phyloP scores from a whole-genome alignment of 2,329 filamentous ascomycete species.

The Ceratocystis huliohia region DNA sequence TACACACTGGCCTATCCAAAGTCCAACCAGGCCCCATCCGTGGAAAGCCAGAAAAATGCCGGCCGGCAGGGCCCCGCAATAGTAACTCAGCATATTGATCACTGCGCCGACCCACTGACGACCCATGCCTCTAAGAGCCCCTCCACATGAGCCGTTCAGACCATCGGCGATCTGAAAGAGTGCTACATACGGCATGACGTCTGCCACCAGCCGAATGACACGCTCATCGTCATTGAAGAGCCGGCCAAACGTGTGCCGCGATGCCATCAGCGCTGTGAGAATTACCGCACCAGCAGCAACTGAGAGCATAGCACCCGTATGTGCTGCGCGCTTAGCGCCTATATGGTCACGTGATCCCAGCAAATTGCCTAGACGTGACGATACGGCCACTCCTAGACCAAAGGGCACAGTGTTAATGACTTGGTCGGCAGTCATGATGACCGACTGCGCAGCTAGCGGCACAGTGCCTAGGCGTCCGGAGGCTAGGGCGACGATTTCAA shows the following conservation, averaged over 20 bases:
- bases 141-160: conserved; percentile 72
- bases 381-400: conserved; percentile 70
- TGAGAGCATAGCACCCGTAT: conserved; percentile 61
- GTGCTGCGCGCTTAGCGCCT: conserved; percentile 59
- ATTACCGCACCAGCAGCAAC: conserved; percentile 56
- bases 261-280: conserved; percentile 54
- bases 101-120: conserved; percentile 71
- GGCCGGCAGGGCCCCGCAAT: conserved; percentile 65
- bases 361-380: conserved; percentile 65
- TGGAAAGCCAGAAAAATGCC: conserved; percentile 78
- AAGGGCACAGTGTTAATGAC: conserved; percentile 79
- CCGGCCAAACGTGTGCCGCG: conserved; percentile 58
- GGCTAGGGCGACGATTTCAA: conserved; percentile 76
- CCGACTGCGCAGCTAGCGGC: conserved; percentile 67
- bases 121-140: conserved; percentile 70
- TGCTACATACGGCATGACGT: conserved; percentile 75
- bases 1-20: conserved; percentile 77
- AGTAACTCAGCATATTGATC: conserved; percentile 75
- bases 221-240: conserved; percentile 68
- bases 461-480: conserved; percentile 70
- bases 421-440: conserved; percentile 83
- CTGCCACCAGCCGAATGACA: conserved; percentile 59
- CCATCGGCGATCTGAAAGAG: conserved; percentile 86
- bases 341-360: conserved; percentile 54
- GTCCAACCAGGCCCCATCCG: conserved; percentile 65